Conservation (phyloP, 1,139 yeast genomes). For the Blastobotrys ciferrii region DNA sequence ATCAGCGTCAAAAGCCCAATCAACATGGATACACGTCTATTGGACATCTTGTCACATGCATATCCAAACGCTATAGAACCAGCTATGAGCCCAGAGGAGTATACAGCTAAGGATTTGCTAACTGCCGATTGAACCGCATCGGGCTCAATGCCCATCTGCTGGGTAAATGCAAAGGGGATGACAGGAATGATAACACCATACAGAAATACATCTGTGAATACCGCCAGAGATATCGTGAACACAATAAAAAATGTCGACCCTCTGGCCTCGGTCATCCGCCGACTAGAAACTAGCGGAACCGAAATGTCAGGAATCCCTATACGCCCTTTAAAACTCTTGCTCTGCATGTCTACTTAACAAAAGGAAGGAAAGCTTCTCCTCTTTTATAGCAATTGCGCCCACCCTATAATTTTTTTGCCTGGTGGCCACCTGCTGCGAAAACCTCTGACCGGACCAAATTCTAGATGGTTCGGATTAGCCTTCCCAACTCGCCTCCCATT, state of each 20-base stretch:
- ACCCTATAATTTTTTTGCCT: too few relatives aligned
- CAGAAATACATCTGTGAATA: slow-evolving; percentile 35
- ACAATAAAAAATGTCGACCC: slow-evolving; percentile 30
- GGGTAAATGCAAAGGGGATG: slow-evolving; percentile 34
- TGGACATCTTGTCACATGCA: slow-evolving; percentile 20
- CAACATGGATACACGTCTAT: slow-evolving; percentile 22
- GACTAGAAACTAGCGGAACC: slow-evolving; percentile 20
- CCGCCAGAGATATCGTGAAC: slow-evolving; percentile 32
- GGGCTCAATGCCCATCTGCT: slow-evolving; percentile 29
- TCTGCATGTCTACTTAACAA: too few relatives aligned
- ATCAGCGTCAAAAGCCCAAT: slow-evolving; percentile 24
- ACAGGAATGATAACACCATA: slow-evolving; percentile 37
- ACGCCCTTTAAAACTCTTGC: too few relatives aligned
- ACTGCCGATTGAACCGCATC: slow-evolving; percentile 31
- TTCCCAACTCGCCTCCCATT: too few relatives aligned
- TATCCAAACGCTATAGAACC: slow-evolving; percentile 33
- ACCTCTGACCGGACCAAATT: too few relatives aligned
- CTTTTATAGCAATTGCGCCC: too few relatives aligned
- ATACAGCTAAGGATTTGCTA: slow-evolving; percentile 33
- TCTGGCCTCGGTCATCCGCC: slow-evolving; percentile 13
- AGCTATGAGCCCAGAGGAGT: slow-evolving; percentile 36
- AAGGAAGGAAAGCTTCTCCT: too few relatives aligned
- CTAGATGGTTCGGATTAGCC: too few relatives aligned
- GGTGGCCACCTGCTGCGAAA: too few relatives aligned
- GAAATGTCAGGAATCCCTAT: too few relatives aligned